Evolutionary conservation across 192 early-diverging fungal genomes (phyloP).

Genomic region (Chytriomyces sp.): DNA sequence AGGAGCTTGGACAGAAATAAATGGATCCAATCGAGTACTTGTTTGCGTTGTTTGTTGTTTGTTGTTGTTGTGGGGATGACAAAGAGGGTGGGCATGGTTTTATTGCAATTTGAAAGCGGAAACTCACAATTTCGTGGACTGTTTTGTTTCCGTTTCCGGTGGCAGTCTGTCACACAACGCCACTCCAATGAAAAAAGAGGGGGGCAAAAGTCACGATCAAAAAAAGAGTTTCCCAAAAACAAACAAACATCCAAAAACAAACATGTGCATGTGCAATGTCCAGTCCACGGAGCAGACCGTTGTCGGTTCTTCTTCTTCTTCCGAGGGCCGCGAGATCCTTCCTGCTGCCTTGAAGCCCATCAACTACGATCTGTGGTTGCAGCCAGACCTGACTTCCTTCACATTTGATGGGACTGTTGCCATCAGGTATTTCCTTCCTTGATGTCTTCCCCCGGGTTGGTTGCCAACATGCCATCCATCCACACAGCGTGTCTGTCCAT

Average conservation of each 20-base stretch:
- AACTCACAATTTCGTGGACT: no score
- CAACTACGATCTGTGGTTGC: neutral
- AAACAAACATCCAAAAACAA: neutral
- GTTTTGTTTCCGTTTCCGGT: no score
- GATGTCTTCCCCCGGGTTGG: neutral
- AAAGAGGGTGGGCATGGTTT: no score
- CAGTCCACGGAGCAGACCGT: conserved; percentile 9
- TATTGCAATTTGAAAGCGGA: no score
- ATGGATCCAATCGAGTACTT: neutral
- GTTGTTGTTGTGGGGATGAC: no score
- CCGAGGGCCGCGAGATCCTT: neutral
- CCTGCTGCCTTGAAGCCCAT: neutral
- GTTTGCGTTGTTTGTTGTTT: no score
- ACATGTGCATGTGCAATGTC: conserved; percentile 27
- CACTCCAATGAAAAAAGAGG: no score
- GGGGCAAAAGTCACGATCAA: no score
- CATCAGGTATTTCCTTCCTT: conserved; percentile 61
- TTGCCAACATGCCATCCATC: neutral
- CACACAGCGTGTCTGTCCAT: neutral
- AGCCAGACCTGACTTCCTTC: conserved; percentile 53
- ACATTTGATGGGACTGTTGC: conserved; percentile 77
- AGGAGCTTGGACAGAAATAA: conserved; percentile 38
- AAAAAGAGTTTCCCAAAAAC: neutral
- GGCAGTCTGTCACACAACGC: no score
- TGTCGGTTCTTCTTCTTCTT: conserved; percentile 12